phyloP scores from a whole-genome alignment of 1,139 yeast species.

The Zygotorulaspora mrakii region DNA sequence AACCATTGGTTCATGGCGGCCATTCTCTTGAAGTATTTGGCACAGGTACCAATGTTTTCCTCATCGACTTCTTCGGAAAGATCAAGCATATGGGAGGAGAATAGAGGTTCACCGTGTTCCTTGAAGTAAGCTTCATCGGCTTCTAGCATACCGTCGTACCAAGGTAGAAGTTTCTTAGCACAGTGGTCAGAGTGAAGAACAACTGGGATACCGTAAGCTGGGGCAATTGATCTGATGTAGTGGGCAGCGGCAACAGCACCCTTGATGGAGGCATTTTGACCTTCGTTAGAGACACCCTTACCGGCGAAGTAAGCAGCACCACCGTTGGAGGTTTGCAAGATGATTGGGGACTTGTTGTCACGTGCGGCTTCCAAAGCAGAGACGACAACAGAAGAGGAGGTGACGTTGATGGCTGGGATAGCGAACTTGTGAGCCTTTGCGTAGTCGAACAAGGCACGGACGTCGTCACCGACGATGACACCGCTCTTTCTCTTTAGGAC shows the following conservation, averaged over 20 bases:
- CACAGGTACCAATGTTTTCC: conserved; percentile 92
- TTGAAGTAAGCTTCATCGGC: conserved; percentile 94
- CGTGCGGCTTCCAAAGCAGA: conserved; percentile 99
- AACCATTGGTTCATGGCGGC: conserved; percentile 94
- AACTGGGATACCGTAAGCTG: conserved; percentile 94
- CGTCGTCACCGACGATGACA: conserved; percentile 99
- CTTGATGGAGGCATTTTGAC: conserved; percentile 90
- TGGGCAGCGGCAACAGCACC: conserved; percentile 99
- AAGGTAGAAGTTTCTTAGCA: conserved; percentile 95
- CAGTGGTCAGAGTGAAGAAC: conserved; percentile 98
- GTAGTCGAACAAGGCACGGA: conserved; percentile 84
- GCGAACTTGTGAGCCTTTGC: conserved; percentile 94
- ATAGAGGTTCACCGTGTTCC: conserved; percentile 87
- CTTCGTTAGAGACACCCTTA: conserved; percentile 92
- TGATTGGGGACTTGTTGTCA: conserved; percentile 92
- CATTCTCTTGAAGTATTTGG: conserved; percentile 91
- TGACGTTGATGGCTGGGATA: conserved; percentile 96
- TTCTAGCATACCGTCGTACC: conserved; percentile 97
- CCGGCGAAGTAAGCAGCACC: conserved; percentile 99
- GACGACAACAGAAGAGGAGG: conserved; percentile 95
- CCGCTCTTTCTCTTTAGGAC: conserved; percentile 89
- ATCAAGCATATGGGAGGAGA: conserved; percentile 99
- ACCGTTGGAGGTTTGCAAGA: conserved; percentile 96
- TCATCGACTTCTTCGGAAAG: conserved; percentile 95
- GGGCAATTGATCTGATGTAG: conserved; percentile 94